These are phyloP conservation scores for Fusarium pilosicola DNA, from an alignment of 2,329 filamentous ascomycete species.

Conservation along the genomic window DNA sequence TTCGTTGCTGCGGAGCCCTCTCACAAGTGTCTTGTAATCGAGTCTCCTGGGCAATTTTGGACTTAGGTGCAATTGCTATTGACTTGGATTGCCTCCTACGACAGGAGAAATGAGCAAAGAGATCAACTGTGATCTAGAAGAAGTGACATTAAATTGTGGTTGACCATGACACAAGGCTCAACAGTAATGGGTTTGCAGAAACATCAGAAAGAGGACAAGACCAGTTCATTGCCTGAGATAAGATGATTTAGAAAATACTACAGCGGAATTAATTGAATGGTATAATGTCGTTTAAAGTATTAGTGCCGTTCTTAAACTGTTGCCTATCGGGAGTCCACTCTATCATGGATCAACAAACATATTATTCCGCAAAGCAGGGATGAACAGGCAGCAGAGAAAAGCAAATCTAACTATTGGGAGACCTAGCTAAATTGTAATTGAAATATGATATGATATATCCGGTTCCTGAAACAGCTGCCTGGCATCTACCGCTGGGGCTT, in stretches of 20 bases:
- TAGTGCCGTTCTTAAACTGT: neutral
- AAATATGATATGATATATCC: neutral
- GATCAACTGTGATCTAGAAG: no score
- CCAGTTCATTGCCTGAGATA: neutral
- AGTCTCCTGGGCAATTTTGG: neutral
- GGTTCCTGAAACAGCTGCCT: constrained; percentile 3
- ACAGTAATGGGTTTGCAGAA: neutral
- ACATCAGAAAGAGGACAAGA: neutral
- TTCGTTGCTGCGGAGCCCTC: neutral
- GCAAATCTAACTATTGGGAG: neutral
- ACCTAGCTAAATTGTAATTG: neutral
- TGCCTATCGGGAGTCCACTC: neutral
- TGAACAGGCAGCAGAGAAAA: constrained; percentile 10
- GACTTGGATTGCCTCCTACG: neutral
- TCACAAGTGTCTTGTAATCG: neutral
- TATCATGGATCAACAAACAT: neutral
- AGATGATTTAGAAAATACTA: neutral
- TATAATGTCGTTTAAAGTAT: neutral
- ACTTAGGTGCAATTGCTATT: neutral
- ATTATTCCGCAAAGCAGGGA: neutral
- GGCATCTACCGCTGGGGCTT: neutral
- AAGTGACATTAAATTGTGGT: neutral
- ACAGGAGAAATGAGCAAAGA: neutral
- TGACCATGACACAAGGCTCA: neutral
- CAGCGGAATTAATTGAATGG: neutral